Evolutionary conservation across 768 basidiomycete species (phyloP), one percentile per base, ranked within the genome.

Genomic region (Psilocybe tampanensis): DNA sequence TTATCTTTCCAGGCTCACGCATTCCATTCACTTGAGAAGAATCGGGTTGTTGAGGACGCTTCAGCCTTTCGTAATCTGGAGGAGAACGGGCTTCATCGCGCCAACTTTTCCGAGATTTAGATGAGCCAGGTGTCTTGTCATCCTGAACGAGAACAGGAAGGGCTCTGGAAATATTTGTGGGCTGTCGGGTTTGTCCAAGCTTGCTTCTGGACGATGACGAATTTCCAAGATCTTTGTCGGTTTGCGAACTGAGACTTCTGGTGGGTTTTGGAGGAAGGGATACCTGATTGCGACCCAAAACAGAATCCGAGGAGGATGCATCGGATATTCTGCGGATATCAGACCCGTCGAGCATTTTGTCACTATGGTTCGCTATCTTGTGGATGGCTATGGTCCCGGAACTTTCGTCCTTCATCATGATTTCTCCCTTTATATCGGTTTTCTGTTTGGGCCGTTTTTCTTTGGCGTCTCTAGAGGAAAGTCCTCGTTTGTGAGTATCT

Each of bases 391-490:
- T 12, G 12, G 69, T 64, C 47, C 68, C 72, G 13, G 67, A 60
- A 47, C 74, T 66, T 72, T 85, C 82, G 60, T 85, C 80, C 68
- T 79, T 83, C 68, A 80, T 76, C 60, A 64, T 68, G 26, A 81
- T 72, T 60, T 78, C 76, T 5, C 70, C 60, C 57, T 75, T 77
- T 22, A 68, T 65, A 55, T 80, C 74, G 45, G 72, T 52, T 67
- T 79, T 81, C 55, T 65, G 72, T 66, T 72, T 80, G 56, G 55
- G 63, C 69, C 74, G 81, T 74, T 77, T 82, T 26, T 75, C 74
- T 50, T 80, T 86, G 36, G 69, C 62, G 18, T 82, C 81, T 44
- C 74, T 78, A 1, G 78, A 74, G 2, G 79, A 69, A 44, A 82
- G 68, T 3, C 76, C 79, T 1, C 80, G 82, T 64, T 82, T 86